Evolutionary conservation across 228 moss, liverwort and hornwort genomes (phyloP), one percentile per base, ranked within the genome.

Genomic region (Sphagnum magellanicum): DNA sequence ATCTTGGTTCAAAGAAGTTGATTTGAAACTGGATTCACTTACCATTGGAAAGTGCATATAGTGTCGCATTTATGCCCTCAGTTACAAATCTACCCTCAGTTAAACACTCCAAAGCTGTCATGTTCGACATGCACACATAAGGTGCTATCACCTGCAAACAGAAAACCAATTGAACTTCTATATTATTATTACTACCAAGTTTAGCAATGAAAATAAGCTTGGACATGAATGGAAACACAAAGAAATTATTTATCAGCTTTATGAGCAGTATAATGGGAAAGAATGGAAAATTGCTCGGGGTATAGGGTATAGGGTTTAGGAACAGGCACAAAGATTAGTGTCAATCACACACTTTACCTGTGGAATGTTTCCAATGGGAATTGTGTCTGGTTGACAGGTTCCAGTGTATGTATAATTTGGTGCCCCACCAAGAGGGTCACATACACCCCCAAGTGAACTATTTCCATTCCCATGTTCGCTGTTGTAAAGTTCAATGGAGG

Each of bases 91-190:
- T 79, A 14, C 78, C 86, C 0, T 86, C 74, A 16, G 6, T 73
- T 61, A 80, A 6, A 65, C 86, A 86, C 13, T 71, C 50, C 1
- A 83, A 60, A 5, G 71, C 73, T 5, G 79, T 71, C 86, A 86
- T 83, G 74, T 80, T 86, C 8, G n/a, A 67, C 83, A 83, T 71
- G 74, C 86, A 86, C 59, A 86, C 82, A 32, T 82, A 83, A 15
- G 86, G 83, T 16, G 68, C 76, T 52, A 86, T 55, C 16, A 86
- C 83, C 86, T 86, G 80, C 65, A 10, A 0, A 8, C 58, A 14
- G 10, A 58, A 14, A 10, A 58, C 10, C 58, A 58, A 58, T 14
- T 10, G 14, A 4, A 14, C 32, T 3, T 32, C 32, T 32, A 32
- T 3, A 32, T 32, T 32, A 32, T 32, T 32, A 32, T 32, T 32